These are phyloP conservation scores for Mucor saturninus DNA, from an alignment of 371 early-diverging fungal genomes.

Conservation along the genomic window DNA sequence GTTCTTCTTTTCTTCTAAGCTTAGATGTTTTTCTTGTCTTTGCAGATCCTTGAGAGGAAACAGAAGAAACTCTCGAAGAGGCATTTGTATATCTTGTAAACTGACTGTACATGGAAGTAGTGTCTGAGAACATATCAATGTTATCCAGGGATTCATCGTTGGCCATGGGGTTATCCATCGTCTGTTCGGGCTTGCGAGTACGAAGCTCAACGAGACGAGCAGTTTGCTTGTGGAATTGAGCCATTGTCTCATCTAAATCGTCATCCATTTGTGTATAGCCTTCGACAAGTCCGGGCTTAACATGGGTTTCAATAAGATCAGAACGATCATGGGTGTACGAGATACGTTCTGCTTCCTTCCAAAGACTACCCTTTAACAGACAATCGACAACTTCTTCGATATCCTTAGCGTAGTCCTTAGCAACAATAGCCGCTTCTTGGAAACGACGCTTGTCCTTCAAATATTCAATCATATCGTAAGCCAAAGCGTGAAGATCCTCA, in stretches of 20 bases:
- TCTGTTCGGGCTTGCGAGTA: conserved; percentile 45
- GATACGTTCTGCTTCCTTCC: conserved; percentile 74
- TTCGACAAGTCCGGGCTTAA: conserved; percentile 75
- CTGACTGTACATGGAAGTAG: conserved; percentile 89
- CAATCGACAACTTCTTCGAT: conserved; percentile 69
- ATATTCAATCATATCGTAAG: conserved; percentile 55
- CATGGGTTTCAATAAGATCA: conserved; percentile 77
- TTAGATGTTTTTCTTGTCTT: conserved; percentile 71
- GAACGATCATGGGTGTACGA: conserved; percentile 57
- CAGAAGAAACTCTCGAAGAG: conserved; percentile 60
- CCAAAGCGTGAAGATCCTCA: conserved; percentile 54
- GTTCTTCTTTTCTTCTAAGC: conserved; percentile 70
- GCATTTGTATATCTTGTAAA: conserved; percentile 78
- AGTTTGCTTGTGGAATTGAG: conserved; percentile 72
- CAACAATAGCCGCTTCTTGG: conserved; percentile 65
- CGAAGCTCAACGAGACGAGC: conserved; percentile 63
- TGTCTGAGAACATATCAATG: conserved; percentile 93
- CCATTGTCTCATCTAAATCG: conserved; percentile 74
- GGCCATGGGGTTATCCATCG: conserved; percentile 37
- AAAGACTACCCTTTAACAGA: conserved; percentile 68
- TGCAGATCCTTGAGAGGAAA: conserved; percentile 45
- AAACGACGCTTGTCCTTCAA: conserved; percentile 63
- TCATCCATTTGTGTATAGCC: conserved; percentile 67
- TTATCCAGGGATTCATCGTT: conserved; percentile 75
- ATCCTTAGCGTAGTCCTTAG: conserved; percentile 71